Base-by-base conservation (phyloP, 2,329 filamentous ascomycete genomes). In the Periconia macrospinosa region DNA sequence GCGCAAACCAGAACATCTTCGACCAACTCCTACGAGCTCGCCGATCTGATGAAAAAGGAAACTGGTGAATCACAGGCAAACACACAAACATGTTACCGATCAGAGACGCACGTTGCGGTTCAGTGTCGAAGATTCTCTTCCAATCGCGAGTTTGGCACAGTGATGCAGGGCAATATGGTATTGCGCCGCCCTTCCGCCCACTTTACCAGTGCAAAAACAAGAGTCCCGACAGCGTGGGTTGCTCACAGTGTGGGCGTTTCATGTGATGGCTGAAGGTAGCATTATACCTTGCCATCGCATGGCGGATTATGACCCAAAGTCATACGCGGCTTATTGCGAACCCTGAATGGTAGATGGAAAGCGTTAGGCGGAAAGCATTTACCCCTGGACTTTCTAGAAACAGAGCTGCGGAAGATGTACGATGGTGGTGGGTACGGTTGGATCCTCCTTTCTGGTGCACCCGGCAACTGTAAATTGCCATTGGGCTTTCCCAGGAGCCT, bases 251-350 rank as follows among this genome's bases (percentile, higher is more conserved):
- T 8, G 6, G 30, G 17, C 49, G 27, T 17, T 47, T 30, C 49
- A 55, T 52, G 53, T 55, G 53, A 49, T 55, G 49, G 46, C 17
- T n/a, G 20, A 49, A 42, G 18, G 49, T 52, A 18, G 46, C 41
- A 41, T 52, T 33, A 37, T 42, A 37, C 33, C 33, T 37, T 37
- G 33, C 15, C 11, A 3, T n/a, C 15, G 5, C 11, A n/a, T 37
- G 33, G 15, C 11, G 11, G 33, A 5, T 6, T 13, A n/a, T 37
- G 33, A 5, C 33, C 11, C 33, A 37, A 10, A 10, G 15, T 37
- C 15, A 37, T 37, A 37, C 33, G 33, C 5, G 11, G 15, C 11
- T 13, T n/a, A 13, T 37, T 37, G 23, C 23, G 23, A 27, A 27
- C 23, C 23, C 23, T 27, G 23, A 27, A 27, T 5, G 23, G 23